Base-by-base conservation (phyloP, 495 filamentous ascomycete species). In the Friedmanniomyces endolithicus region DNA sequence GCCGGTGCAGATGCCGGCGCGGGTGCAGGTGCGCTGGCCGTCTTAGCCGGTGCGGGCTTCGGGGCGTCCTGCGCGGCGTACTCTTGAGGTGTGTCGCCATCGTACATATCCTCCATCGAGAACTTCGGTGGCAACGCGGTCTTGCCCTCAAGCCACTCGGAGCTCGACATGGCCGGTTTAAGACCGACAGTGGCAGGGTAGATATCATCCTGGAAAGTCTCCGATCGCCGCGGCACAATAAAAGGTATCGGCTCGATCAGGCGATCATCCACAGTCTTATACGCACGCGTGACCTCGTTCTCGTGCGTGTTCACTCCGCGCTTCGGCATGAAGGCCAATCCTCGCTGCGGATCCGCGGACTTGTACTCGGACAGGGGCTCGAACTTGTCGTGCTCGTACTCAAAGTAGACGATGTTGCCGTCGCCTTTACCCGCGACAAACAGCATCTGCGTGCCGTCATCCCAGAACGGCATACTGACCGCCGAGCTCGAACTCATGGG, bases 391-490 rank as follows among this genome's bases (percentile, higher is more conserved):
- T 97, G 88, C 61, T 90, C 85, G 59, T 94, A 89, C 69, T 98
- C 92, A 67, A 85, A 98, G 72, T 98, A 98, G 37, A 90, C 88
- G 60, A 98, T 98, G 69, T 97, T 98, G 61, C 92, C 92, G 64
- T 98, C 92, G 71, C 90, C 92, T 74, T 95, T 94, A 58, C 92
- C 92, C 52, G 94, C 92, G 56, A 97, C 74, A 68, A 95, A 98
- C 62, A 98, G 72, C 58, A 86, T 90, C 68, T 87, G 86, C 8
- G 87, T 94, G 34, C 88, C 85, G 48, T 97, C 94, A 67, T 98
- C 92, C 92, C 92, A 98, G 80, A 98, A 98, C 6, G 92, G 92
- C 88, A 98, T 97, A 75, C 87, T 94, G 44, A 98, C 88, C 63
- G 94, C 94, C 17, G 90, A 96, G 59, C 95, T 94, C 24, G 87